These are phyloP conservation scores for Rhizopus stolonifer DNA, from an alignment of 371 early-diverging fungal species.

Conservation along the genomic window DNA sequence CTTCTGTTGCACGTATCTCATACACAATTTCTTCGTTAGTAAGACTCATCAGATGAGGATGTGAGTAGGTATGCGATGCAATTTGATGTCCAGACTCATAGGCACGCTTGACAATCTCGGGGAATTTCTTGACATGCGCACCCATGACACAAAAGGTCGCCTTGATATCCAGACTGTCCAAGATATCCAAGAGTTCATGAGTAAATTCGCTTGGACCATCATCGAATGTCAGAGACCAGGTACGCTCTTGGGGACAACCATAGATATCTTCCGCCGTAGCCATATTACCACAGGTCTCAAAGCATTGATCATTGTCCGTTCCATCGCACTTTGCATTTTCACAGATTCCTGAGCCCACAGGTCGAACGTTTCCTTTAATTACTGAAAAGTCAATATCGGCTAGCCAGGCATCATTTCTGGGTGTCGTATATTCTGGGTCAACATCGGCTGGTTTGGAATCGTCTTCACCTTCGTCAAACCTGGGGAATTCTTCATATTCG, in stretches of 20 bases:
- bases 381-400: conserved; percentile 50
- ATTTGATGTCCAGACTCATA: conserved; percentile 52
- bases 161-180: conserved; percentile 44
- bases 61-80: conserved; percentile 54
- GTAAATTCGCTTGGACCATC: conserved; percentile 62
- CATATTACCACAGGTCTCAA: conserved; percentile 42
- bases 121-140: conserved; percentile 26
- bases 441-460: background rate
- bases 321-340: conserved; percentile 35
- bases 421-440: conserved; percentile 7
- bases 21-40: conserved; percentile 31
- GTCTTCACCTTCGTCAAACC: conserved; percentile 1
- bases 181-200: conserved; percentile 43
- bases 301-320: conserved; percentile 37
- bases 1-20: conserved; percentile 43
- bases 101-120: conserved; percentile 37
- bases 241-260: conserved; percentile 30
- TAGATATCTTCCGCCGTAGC: conserved; percentile 32
- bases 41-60: conserved; percentile 42
- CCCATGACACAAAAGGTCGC: conserved; percentile 76
- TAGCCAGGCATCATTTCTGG: conserved; percentile 29
- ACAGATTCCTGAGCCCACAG: conserved; percentile 43
- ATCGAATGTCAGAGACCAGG: conserved; percentile 55
- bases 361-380: conserved; percentile 27
- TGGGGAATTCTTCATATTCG: no score